These are phyloP conservation scores for Neohortaea acidophila DNA, from an alignment of 495 filamentous ascomycete species.

Conservation along the genomic window DNA sequence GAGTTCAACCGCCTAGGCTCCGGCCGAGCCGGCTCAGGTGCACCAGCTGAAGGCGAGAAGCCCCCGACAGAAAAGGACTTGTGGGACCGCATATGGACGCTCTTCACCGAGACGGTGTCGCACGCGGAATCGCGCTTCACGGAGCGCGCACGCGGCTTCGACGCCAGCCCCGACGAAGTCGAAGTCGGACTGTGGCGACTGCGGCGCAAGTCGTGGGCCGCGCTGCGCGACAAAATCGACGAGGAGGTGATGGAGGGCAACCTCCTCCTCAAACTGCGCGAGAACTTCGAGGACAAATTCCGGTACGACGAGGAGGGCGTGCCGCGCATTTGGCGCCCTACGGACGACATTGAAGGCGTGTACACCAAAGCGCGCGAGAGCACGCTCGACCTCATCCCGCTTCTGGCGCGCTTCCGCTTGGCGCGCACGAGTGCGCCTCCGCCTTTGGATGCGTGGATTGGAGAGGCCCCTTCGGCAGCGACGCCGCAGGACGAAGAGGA, in stretches of 20 bases:
- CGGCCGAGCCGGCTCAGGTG: conserved; percentile 62
- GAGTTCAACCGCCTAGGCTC: conserved; percentile 92
- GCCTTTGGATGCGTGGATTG: conserved; percentile 67
- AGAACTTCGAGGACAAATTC: conserved; percentile 99
- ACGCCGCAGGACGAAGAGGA: conserved; percentile 81
- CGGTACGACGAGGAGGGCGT: conserved; percentile 92
- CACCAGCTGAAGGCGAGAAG: conserved; percentile 61
- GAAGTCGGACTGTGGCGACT: conserved; percentile 87
- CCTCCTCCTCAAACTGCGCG: conserved; percentile 80
- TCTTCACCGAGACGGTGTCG: conserved; percentile 69
- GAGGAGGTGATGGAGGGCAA: conserved; percentile 98
- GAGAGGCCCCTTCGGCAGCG: conserved; percentile 56
- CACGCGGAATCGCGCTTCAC: conserved; percentile 76
- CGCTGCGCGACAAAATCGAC: conserved; percentile 76
- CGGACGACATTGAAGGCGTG: conserved; percentile 88
- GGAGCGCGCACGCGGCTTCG: conserved; percentile 78
- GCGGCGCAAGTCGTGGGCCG: conserved; percentile 84
- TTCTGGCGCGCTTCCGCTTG: conserved; percentile 71
- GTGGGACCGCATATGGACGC: conserved; percentile 90
- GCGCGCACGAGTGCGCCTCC: conserved; percentile 55
- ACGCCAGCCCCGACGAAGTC: conserved; percentile 80
- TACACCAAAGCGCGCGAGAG: conserved; percentile 86
- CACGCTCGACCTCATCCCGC: conserved; percentile 74
- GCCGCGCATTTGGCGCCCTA: conserved; percentile 90
- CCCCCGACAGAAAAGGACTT: conserved; percentile 62